Evolutionary conservation across 2,329 filamentous ascomycete genomes (phyloP).

Genomic region (Dactylonectria macrodidyma): DNA sequence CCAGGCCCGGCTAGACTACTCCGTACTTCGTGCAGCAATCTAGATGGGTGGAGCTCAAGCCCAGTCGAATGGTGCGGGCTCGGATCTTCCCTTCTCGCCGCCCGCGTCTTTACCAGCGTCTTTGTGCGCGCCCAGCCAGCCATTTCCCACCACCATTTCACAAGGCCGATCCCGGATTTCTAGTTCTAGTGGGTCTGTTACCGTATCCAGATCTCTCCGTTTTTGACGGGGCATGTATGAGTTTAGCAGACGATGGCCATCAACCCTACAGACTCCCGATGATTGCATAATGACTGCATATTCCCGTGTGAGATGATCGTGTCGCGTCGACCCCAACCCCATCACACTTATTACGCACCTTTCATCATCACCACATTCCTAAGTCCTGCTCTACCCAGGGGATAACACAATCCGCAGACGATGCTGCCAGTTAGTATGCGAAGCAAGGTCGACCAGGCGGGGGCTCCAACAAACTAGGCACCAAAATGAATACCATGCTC

Average conservation of each 20-base stretch:
- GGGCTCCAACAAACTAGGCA: no score
- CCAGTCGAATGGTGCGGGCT: conserved; percentile 19
- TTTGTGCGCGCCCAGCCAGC: neutral
- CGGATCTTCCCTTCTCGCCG: conserved; percentile 26
- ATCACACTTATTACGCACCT: no score
- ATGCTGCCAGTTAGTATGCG: neutral
- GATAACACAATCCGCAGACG: neutral
- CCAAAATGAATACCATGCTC: no score
- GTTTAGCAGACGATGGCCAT: neutral
- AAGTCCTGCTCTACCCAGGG: no score
- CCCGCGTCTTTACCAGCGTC: neutral
- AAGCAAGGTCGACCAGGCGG: no score
- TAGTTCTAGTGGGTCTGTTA: neutral
- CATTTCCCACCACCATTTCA: neutral
- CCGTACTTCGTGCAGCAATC: neutral
- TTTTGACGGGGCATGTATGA: conserved; percentile 11
- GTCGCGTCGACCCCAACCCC: no score
- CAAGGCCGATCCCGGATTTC: neutral
- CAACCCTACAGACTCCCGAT: no score
- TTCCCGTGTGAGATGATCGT: no score
- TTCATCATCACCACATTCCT: no score
- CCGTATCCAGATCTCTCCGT: conserved; percentile 1
- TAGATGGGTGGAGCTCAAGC: conserved; percentile 15
- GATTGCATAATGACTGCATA: no score
- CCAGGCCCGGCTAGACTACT: conserved; percentile 11